phyloP scores from a whole-genome alignment of 2,329 filamentous ascomycete species.

The Huntiella bhutanensis region DNA sequence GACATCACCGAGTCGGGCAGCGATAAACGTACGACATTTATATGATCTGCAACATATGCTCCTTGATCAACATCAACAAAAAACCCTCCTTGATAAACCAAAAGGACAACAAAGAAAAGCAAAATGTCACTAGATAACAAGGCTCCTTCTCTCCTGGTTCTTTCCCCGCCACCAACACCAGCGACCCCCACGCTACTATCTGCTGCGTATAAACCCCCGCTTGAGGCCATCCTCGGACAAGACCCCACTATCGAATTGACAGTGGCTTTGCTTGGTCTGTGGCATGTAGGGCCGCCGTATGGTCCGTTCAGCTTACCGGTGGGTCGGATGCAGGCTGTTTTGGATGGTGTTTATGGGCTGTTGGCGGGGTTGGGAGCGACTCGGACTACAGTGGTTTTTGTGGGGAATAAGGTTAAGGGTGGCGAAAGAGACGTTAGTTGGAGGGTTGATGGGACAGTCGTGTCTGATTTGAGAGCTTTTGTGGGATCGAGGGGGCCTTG shows the following conservation, averaged over 20 bases:
- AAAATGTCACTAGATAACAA: neutral
- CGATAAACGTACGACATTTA: neutral
- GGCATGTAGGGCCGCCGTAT: neutral
- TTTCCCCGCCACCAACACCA: slow-evolving; percentile 43
- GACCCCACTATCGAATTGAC: neutral
- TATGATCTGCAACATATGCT: neutral
- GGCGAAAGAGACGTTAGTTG: slow-evolving; percentile 20
- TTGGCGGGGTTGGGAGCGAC: slow-evolving; percentile 52
- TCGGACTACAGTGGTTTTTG: slow-evolving; percentile 42
- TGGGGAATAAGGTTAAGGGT: slow-evolving; percentile 35
- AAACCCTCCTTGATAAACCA: neutral
- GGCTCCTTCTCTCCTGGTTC: slow-evolving; percentile 29
- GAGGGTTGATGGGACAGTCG: slow-evolving; percentile 26
- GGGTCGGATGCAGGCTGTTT: slow-evolving; percentile 24
- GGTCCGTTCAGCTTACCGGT: slow-evolving; percentile 9
- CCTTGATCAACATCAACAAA: neutral
- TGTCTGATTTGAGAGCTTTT: slow-evolving; percentile 33
- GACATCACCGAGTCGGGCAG: too few relatives aligned
- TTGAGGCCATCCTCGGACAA: slow-evolving; percentile 33
- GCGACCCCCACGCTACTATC: slow-evolving; percentile 31
- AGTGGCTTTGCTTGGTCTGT: slow-evolving; percentile 4
- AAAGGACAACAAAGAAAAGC: neutral
- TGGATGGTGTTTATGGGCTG: slow-evolving; percentile 63
- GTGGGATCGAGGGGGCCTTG: slow-evolving; percentile 38
- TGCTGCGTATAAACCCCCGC: slow-evolving; percentile 39